Conservation (phyloP, 176 grass and related monocot genomes). For the Lolium multiflorum region DNA sequence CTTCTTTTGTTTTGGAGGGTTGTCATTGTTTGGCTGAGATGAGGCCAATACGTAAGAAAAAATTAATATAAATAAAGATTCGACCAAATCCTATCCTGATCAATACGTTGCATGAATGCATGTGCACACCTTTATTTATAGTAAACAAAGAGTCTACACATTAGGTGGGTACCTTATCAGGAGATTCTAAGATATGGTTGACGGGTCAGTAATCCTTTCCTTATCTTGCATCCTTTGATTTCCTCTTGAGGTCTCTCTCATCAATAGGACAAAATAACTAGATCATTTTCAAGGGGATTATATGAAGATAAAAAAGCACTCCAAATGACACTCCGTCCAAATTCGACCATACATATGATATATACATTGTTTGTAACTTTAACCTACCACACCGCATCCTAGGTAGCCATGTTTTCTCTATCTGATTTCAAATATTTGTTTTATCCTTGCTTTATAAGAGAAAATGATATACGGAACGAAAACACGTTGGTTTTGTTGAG, state of each 20-base stretch:
- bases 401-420: background rate
- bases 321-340: background rate
- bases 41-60: background rate
- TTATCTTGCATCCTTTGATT: constrained; percentile 11
- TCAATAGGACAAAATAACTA: background rate
- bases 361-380: background rate
- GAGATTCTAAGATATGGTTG: constrained; percentile 5
- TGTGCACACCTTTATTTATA: background rate
- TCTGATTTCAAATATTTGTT: background rate
- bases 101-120: background rate
- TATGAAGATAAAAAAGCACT: background rate
- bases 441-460: background rate
- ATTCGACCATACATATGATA: background rate
- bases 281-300: background rate
- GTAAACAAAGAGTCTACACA: background rate
- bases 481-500: too few species aligned
- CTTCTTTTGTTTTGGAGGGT: background rate
- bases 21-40: background rate
- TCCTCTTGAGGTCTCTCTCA: background rate
- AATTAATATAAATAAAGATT: background rate
- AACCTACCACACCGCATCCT: background rate
- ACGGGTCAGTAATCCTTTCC: background rate
- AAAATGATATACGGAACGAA: too few species aligned
- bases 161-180: background rate
- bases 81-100: background rate